These are phyloP conservation scores for Obelidium mucronatum DNA, from an alignment of 192 early-diverging fungal species.

Conservation along the genomic window DNA sequence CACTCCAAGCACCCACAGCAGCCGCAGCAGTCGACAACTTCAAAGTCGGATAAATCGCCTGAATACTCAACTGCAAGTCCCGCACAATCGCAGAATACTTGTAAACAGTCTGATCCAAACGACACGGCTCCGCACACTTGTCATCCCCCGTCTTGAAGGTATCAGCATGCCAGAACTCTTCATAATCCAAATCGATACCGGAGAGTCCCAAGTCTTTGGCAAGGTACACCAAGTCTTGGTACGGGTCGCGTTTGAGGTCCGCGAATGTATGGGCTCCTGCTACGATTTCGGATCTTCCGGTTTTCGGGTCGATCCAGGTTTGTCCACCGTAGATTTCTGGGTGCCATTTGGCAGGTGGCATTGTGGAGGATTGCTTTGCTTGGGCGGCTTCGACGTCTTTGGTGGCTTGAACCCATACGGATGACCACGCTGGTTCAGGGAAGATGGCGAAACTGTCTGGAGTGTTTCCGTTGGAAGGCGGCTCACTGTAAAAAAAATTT, in stretches of 20 bases:
- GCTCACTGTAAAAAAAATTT: too few species aligned
- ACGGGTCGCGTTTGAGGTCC: constrained; percentile 3
- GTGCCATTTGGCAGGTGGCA: not conserved
- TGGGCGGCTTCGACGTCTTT: not conserved
- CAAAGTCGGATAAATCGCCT: not conserved
- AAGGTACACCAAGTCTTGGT: constrained; percentile 20
- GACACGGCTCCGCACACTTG: constrained; percentile 9
- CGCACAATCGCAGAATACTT: constrained; percentile 18
- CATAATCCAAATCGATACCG: constrained; percentile 18
- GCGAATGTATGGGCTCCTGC: not conserved
- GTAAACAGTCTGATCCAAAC: constrained; percentile 10
- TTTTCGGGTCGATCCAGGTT: not conserved
- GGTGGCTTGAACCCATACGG: constrained; percentile 18
- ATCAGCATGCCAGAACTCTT: constrained; percentile 27
- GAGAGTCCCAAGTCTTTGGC: constrained; percentile 21
- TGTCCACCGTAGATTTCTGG: constrained; percentile 11
- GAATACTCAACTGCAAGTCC: not conserved
- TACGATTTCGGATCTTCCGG: not conserved
- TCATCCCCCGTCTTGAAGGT: constrained; percentile 21
- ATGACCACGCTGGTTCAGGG: constrained; percentile 9
- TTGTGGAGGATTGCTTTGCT: not conserved
- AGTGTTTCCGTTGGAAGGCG: constrained; percentile 23
- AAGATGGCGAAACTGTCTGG: constrained; percentile 16
- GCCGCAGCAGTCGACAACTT: constrained; percentile 24
- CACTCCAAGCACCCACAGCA: constrained; percentile 28